Conservation (phyloP, 495 filamentous ascomycete genomes). For the Tetracladium setigerum region DNA sequence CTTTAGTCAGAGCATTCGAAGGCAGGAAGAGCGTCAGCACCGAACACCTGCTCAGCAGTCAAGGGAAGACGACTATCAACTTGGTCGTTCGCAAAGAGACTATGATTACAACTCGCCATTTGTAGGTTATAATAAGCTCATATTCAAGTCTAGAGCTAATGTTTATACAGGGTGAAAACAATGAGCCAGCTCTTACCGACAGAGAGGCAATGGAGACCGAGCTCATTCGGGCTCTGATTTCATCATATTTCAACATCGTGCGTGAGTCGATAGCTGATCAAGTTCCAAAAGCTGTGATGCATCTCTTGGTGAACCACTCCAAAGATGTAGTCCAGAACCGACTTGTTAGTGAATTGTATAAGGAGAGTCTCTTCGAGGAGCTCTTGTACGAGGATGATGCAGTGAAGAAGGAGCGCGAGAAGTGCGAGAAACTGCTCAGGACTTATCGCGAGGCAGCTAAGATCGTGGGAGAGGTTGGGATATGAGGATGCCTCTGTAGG, state of each 20-base stretch:
- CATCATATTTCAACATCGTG: slow-evolving; percentile 97
- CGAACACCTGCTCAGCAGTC: slow-evolving; percentile 27
- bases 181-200: slow-evolving; percentile 83
- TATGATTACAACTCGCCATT: slow-evolving; percentile 45
- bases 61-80: slow-evolving; percentile 26
- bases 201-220: slow-evolving; percentile 96
- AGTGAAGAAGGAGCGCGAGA: slow-evolving; percentile 94
- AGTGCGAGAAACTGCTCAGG: slow-evolving; percentile 88
- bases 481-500: slow-evolving; percentile 21
- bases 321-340: slow-evolving; percentile 97
- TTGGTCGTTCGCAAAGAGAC: slow-evolving; percentile 25
- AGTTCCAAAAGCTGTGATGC: slow-evolving; percentile 98
- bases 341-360: slow-evolving; percentile 91
- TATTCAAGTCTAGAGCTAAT: slow-evolving; percentile 23
- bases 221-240: slow-evolving; percentile 90
- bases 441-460: slow-evolving; percentile 97
- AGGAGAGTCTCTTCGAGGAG: slow-evolving; percentile 86
- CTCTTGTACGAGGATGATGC: slow-evolving; percentile 94
- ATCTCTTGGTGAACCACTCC: slow-evolving; percentile 93
- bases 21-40: slow-evolving; percentile 55
- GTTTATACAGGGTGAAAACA: slow-evolving; percentile 33
- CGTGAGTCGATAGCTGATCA: slow-evolving; percentile 96
- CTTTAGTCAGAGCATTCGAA: slow-evolving; percentile 75
- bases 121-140: slow-evolving; percentile 38
- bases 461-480: slow-evolving; percentile 94